Conservation (phyloP, 139 green algal genomes). For the Spirogloea muscicola region DNA sequence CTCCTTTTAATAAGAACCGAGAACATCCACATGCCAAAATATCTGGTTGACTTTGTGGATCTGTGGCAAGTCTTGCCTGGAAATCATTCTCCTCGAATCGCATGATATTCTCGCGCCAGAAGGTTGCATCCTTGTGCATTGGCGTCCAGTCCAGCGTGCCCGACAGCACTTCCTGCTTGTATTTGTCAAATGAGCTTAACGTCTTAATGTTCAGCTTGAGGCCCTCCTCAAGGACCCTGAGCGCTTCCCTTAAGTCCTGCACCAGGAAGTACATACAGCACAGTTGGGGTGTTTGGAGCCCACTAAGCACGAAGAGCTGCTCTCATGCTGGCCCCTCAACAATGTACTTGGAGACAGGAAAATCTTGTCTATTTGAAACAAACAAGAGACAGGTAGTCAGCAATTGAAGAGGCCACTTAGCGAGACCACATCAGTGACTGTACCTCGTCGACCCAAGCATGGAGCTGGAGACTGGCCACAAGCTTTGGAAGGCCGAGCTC, state of each 20-base stretch:
- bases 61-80: too few species aligned
- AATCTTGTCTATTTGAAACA: neutral
- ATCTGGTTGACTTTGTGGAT: too few species aligned
- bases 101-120: constrained; percentile 77
- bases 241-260: constrained; percentile 73
- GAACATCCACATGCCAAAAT: too few species aligned
- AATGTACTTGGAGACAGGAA: constrained; percentile 2
- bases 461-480: constrained; percentile 30
- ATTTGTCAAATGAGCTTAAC: constrained; percentile 81
- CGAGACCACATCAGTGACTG: neutral
- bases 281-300: neutral
- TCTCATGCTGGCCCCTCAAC: neutral
- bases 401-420: neutral
- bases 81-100: constrained; percentile 90
- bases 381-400: neutral
- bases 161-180: constrained; percentile 65
- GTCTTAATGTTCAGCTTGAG: constrained; percentile 67
- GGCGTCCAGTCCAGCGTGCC: constrained; percentile 80
- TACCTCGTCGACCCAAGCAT: constrained; percentile 40
- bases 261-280: neutral
- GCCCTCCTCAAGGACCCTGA: constrained; percentile 73
- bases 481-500: constrained; percentile 37
- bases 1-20: too few species aligned
- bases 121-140: constrained; percentile 73
- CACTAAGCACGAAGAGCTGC: neutral